These are phyloP conservation scores for Epichloe gansuensis DNA, from an alignment of 2,329 filamentous ascomycete species.

Conservation along the genomic window DNA sequence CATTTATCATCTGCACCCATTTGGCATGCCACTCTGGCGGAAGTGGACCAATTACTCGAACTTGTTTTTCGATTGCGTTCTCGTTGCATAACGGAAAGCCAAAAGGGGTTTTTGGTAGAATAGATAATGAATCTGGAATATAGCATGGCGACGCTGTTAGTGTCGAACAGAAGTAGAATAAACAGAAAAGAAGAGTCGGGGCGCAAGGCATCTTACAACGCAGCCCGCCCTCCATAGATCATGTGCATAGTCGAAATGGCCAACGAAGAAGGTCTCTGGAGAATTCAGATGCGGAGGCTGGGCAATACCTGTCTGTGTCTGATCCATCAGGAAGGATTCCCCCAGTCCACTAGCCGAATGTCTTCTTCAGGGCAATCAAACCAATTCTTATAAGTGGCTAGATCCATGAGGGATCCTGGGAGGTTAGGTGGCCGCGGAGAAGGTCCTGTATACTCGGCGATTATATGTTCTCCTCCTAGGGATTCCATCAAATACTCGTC, in stretches of 20 bases:
- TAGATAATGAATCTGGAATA: background rate
- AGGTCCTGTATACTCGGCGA: background rate
- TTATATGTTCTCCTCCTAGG: background rate
- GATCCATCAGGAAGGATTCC: conserved; percentile 2
- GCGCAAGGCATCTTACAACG: conserved; percentile 1
- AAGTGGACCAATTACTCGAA: background rate
- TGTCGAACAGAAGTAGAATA: background rate
- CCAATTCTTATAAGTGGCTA: background rate
- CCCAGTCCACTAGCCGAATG: conserved; percentile 7
- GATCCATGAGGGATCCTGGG: background rate
- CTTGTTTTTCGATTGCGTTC: background rate
- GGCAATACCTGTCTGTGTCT: background rate
- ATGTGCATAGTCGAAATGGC: conserved; percentile 1
- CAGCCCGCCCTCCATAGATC: conserved; percentile 7
- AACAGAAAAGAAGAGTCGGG: background rate
- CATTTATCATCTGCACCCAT: background rate
- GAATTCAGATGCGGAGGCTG: background rate
- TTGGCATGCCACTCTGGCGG: background rate
- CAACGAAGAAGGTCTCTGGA: conserved; percentile 6
- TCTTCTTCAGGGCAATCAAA: conserved; percentile 4
- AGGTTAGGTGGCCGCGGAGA: background rate
- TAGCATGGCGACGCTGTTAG: background rate
- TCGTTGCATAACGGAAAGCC: background rate
- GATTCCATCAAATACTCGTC: background rate
- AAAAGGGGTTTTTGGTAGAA: background rate